Percentiles rank a stretch among this genome's conserved stretches.
Evolutionary conservation across 148 eudicot genomes (phyloP).

Genomic region (Dysphania ambrosioides): DNA sequence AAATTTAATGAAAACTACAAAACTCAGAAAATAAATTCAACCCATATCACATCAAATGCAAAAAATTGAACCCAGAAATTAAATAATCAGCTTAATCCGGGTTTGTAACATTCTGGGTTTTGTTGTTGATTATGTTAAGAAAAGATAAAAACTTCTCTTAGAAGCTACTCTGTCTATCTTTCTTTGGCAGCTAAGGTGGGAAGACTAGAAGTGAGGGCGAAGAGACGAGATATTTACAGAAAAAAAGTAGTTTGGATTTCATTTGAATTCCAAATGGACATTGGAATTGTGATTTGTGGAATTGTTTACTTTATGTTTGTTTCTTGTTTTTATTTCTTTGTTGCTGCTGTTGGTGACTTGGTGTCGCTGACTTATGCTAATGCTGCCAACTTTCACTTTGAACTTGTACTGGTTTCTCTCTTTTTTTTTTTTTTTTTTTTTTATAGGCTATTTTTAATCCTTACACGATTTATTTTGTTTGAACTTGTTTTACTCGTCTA

Average conservation of each 20-base stretch:
- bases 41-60: no score
- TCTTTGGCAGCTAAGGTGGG: conserved; percentile 6
- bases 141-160: conserved; percentile 22
- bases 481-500: no score
- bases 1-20: neutral
- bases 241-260: conserved; percentile 5
- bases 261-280: no score
- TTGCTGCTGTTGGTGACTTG: conserved; percentile 1
- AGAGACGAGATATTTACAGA: neutral
- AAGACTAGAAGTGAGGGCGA: conserved; percentile 8
- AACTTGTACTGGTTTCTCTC: neutral
- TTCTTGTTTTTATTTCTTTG: neutral
- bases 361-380: neutral
- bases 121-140: neutral
- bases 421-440: neutral
- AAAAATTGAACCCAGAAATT: no score
- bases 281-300: neutral
- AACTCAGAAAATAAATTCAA: neutral
- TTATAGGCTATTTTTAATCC: no score
- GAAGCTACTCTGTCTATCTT: conserved; percentile 12
- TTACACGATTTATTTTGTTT: no score
- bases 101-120: neutral
- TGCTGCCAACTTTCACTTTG: conserved; percentile 2
- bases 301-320: neutral
- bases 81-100: no score